Evolutionary conservation across 2,329 filamentous ascomycete genomes (phyloP), one percentile per base, ranked within the genome.

Genomic region (Incumbomyces delicatus): DNA sequence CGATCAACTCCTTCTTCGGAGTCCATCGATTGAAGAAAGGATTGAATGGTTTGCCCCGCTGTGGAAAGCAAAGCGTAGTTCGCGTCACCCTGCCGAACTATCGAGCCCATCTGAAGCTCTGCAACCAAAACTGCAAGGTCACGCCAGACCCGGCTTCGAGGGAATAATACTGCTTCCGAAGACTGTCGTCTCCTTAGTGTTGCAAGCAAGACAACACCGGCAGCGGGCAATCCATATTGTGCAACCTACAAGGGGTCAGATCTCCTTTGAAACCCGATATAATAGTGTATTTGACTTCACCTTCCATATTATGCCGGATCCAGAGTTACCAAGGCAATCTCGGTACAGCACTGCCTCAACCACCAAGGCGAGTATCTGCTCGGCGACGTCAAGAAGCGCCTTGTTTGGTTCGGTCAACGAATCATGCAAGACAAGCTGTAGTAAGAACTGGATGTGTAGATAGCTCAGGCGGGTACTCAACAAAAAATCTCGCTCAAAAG

Each of bases 201-300:
- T 44, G 62, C 60, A 5, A 63, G 55, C 5, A 58, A 55, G 18
- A 63, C 55, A 20, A 63, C 58, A 17, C 60, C 61, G 14, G 60
- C 60, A 30, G 55, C 56, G 6, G 61, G 61, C 2, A 63, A 54
- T 3, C 61, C 61, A 36, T 62, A 63, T 20, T 61, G 54, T 11
- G 55, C 55, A 5, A 61, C 53, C 36, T 39, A 17, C 3, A 6
- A 17, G 3, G 8, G 22, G 8, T 27, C 22, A 27, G n/a, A 3
- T 6, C 12, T 39, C 6, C 5, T 17, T 6, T 5, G 4, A 48
- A 59, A 59, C 57, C 58, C 60, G 12, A 60, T 48, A 5, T 13
- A 13, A 37, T 11, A 11, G 11, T 17, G 36, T 7, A 13, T 17
- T 35, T 11, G 11, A 10, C 35, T 11, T 37, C 17, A 39, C 36